A percentile compares a stretch with the other conserved stretches of the same genome.
phyloP scores from a whole-genome alignment of 179 eudicot species.

The Camellia oleifera region DNA sequence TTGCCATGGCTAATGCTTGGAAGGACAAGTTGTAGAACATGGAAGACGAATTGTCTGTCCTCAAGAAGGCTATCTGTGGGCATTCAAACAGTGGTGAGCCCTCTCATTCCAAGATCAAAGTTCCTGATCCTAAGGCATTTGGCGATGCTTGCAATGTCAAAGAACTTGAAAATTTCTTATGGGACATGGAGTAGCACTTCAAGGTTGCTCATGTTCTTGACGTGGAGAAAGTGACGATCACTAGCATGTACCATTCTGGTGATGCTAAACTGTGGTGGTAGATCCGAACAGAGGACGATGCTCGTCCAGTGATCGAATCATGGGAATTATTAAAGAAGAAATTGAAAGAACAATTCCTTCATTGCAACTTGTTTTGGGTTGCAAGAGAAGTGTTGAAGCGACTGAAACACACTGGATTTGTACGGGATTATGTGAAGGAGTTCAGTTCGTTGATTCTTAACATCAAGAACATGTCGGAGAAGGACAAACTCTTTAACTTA shows the following conservation, averaged over 20 bases:
- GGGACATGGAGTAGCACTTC: neutral
- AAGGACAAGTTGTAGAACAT: too few relatives aligned
- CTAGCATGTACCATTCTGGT: neutral
- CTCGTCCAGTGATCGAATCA: neutral
- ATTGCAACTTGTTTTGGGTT: too few relatives aligned
- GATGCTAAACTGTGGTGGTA: constrained; percentile 8
- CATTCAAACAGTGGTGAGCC: too few relatives aligned
- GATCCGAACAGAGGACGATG: neutral
- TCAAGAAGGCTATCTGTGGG: too few relatives aligned
- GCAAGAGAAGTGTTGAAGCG: constrained; percentile 7
- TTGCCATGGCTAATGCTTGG: too few relatives aligned
- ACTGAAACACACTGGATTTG: neutral
- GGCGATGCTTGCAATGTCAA: neutral
- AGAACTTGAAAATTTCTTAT: neutral
- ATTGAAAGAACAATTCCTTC: neutral
- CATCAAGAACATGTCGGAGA: constrained; percentile 16
- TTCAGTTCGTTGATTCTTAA: constrained; percentile 18
- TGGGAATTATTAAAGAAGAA: neutral
- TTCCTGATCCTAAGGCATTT: neutral
- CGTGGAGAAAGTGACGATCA: neutral
- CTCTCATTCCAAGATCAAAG: neutral
- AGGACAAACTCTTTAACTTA: constrained; percentile 16
- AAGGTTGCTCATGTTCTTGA: neutral
- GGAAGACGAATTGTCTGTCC: too few relatives aligned
- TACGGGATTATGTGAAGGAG: constrained; percentile 19